phyloP scores from a whole-genome alignment of 2,329 filamentous ascomycete species.

The Cercospora brassicicola region DNA sequence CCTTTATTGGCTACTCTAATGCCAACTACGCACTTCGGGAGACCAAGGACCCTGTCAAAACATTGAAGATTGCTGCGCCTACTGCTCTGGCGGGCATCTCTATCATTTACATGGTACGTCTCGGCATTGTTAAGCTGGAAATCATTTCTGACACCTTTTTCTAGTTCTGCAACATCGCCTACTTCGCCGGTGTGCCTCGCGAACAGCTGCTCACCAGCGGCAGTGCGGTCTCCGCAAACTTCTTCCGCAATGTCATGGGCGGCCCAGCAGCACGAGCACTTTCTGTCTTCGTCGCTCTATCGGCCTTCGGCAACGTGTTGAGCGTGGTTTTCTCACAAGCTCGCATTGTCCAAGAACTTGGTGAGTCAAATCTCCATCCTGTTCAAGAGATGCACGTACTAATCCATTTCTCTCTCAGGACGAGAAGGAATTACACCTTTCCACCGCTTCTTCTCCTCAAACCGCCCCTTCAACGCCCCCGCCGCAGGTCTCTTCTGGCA shows the following conservation, averaged over 20 bases:
- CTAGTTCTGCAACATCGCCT: slow-evolving; percentile 53
- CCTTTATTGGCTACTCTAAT: slow-evolving; percentile 45
- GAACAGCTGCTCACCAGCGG: slow-evolving; percentile 53
- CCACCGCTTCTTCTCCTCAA: slow-evolving; percentile 63
- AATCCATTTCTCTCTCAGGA: neutral
- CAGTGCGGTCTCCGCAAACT: slow-evolving; percentile 58
- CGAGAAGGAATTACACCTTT: slow-evolving; percentile 60
- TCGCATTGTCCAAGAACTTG: slow-evolving; percentile 60
- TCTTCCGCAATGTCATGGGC: slow-evolving; percentile 61
- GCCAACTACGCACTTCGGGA: slow-evolving; percentile 64
- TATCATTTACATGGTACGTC: slow-evolving; percentile 45
- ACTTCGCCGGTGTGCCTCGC: slow-evolving; percentile 51
- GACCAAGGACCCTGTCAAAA: slow-evolving; percentile 44
- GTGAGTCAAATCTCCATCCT: slow-evolving; percentile 36
- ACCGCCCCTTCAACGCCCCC: slow-evolving; percentile 62
- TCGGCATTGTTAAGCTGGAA: neutral
- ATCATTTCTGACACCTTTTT: neutral
- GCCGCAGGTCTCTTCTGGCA: slow-evolving; percentile 57
- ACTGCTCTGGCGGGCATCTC: neutral
- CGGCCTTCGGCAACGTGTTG: slow-evolving; percentile 60
- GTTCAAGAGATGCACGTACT: neutral
- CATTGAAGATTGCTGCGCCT: slow-evolving; percentile 39
- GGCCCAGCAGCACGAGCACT: slow-evolving; percentile 53
- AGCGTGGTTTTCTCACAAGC: slow-evolving; percentile 57
- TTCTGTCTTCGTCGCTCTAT: slow-evolving; percentile 58